Conservation (phyloP, 768 basidiomycete species). For the Suillus placidus region DNA sequence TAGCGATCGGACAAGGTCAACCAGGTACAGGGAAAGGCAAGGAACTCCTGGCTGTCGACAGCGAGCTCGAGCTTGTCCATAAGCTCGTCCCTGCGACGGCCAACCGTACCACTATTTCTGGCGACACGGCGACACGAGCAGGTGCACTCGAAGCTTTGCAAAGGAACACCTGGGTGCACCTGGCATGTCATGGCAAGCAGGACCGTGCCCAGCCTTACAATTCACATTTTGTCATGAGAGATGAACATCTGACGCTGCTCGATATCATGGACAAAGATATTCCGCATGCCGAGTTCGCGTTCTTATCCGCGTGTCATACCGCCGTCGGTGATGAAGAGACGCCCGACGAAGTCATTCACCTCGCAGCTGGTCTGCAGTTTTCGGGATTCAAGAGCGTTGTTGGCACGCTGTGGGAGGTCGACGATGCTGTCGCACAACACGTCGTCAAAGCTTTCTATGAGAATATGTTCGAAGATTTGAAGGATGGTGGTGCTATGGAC, state of each 20-base stretch:
- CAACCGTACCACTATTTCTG: neutral
- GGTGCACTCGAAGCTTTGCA: constrained; percentile 4
- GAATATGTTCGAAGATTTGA: no score
- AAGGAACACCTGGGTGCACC: constrained; percentile 23
- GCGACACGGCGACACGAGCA: neutral
- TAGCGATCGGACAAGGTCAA: neutral
- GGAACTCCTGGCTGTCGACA: neutral
- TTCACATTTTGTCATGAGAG: neutral
- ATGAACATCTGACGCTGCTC: neutral
- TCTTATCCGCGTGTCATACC: constrained; percentile 8
- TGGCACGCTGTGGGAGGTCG: no score
- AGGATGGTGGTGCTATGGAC: no score
- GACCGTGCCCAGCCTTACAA: constrained; percentile 20
- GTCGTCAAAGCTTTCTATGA: no score
- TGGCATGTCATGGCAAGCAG: constrained; percentile 44
- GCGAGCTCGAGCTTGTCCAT: neutral
- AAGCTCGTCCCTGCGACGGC: neutral
- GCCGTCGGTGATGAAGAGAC: neutral
- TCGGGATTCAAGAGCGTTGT: no score
- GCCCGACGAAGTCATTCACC: no score
- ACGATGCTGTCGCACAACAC: no score
- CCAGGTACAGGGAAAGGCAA: neutral
- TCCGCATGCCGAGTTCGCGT: neutral
- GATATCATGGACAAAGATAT: constrained; percentile 10
- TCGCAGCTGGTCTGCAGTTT: no score